Evolutionary conservation across 495 filamentous ascomycete species (phyloP).

Genomic region (Aspergillus coremiiformis): DNA sequence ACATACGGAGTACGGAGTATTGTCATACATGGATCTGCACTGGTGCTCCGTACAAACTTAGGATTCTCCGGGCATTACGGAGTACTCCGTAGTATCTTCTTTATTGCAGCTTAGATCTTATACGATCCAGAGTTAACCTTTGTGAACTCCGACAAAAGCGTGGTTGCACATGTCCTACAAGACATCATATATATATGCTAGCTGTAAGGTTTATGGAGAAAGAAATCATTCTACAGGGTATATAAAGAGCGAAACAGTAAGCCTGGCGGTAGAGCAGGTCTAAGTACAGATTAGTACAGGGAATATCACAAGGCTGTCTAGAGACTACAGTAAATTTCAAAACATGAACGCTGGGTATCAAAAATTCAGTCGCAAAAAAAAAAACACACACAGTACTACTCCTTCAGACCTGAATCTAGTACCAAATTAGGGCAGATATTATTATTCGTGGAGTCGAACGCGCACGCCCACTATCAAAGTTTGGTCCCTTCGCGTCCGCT

Average conservation of each 20-base stretch:
- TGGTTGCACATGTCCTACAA: too few species aligned
- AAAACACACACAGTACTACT: not conserved
- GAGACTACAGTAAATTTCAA: not conserved
- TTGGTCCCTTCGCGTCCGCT: conserved; percentile 42
- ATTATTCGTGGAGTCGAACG: not conserved
- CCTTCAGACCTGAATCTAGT: not conserved
- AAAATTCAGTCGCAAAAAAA: not conserved
- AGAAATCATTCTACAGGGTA: too few species aligned
- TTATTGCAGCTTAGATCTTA: too few species aligned
- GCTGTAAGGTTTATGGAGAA: too few species aligned
- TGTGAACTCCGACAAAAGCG: too few species aligned
- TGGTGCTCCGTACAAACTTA: too few species aligned
- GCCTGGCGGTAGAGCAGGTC: not conserved
- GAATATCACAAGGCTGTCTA: not conserved
- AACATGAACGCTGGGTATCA: not conserved
- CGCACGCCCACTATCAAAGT: conserved; percentile 12
- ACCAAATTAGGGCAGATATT: not conserved
- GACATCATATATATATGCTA: too few species aligned
- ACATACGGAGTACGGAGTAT: too few species aligned
- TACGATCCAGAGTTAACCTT: too few species aligned
- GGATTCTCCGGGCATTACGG: too few species aligned
- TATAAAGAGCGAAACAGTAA: not conserved
- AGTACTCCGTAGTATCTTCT: too few species aligned
- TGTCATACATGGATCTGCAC: too few species aligned
- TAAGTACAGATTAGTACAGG: not conserved